These are phyloP conservation scores for Mycosarcoma maydis DNA, from an alignment of 1,284 basidiomycete species.

Conservation along the genomic window DNA sequence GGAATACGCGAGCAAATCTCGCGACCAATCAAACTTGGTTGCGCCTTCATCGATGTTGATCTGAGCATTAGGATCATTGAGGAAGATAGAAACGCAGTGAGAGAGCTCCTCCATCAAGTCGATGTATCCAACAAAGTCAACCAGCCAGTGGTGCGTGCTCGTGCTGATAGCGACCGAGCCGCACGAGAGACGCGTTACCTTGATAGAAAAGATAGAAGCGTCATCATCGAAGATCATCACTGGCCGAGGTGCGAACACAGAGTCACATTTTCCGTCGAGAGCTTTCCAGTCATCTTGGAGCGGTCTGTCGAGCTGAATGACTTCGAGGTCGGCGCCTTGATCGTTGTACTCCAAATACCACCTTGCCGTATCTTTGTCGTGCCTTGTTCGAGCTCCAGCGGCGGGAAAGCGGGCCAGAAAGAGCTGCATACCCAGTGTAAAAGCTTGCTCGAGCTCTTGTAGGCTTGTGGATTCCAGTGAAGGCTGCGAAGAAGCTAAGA, in stretches of 20 bases:
- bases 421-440: background rate
- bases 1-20: background rate
- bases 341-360: constrained; percentile 6
- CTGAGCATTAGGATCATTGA: background rate
- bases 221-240: constrained; percentile 5
- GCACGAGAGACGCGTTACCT: constrained; percentile 5
- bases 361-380: background rate
- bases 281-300: constrained; percentile 3
- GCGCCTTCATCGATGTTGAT: background rate
- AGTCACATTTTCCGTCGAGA: background rate
- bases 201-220: background rate
- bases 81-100: background rate
- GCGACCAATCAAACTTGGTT: constrained; percentile 1
- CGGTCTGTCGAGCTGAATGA: background rate
- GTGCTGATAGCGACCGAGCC: constrained; percentile 3
- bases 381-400: background rate
- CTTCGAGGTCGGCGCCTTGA: constrained; percentile 5
- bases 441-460: background rate
- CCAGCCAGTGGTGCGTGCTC: constrained; percentile 10
- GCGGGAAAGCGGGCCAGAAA: constrained; percentile 3
- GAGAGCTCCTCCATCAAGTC: constrained; percentile 5
- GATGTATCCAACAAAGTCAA: constrained; percentile 8
- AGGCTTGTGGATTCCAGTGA: background rate
- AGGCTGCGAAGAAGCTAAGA: background rate
- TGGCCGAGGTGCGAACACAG: background rate